A percentile compares a stretch with the other conserved stretches of the same genome.
These are phyloP conservation scores for Wickerhamomyces bisporus DNA, from an alignment of 805 yeast genomes.

Conservation along the genomic window DNA sequence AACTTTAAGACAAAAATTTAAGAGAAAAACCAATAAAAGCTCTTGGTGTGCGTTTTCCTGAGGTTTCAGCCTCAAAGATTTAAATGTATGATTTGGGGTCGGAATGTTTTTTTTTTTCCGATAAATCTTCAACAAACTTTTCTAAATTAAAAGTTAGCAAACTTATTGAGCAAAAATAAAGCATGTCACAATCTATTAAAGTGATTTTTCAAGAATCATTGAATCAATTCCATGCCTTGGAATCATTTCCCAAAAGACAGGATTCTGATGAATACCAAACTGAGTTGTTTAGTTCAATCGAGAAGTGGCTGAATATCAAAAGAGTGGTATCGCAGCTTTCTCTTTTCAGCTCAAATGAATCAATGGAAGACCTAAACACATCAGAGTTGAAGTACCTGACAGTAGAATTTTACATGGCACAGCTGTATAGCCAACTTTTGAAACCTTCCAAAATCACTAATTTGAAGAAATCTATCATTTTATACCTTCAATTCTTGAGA, in stretches of 20 bases:
- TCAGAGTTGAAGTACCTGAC: slow-evolving; percentile 54
- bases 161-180: no score
- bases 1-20: no score
- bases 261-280: slow-evolving; percentile 40
- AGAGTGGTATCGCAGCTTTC: slow-evolving; percentile 40
- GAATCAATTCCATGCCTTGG: neutral
- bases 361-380: slow-evolving; percentile 63
- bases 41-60: no score
- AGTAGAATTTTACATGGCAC: slow-evolving; percentile 56
- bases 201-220: slow-evolving; percentile 3
- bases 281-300: slow-evolving; percentile 31
- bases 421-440: slow-evolving; percentile 22
- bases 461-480: slow-evolving; percentile 37
- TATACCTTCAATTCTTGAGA: slow-evolving; percentile 42
- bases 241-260: slow-evolving; percentile 27
- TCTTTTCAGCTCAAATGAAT: slow-evolving; percentile 69
- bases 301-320: slow-evolving; percentile 41
- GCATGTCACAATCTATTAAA: slow-evolving; percentile 3
- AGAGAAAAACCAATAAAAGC: no score
- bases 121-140: no score
- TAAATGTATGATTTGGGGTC: no score
- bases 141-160: no score
- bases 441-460: slow-evolving; percentile 27
- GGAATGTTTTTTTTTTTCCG: no score
- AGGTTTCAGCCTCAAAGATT: no score